phyloP scores from a whole-genome alignment of 805 yeast species.

The Ogataea thermomethanolica region DNA sequence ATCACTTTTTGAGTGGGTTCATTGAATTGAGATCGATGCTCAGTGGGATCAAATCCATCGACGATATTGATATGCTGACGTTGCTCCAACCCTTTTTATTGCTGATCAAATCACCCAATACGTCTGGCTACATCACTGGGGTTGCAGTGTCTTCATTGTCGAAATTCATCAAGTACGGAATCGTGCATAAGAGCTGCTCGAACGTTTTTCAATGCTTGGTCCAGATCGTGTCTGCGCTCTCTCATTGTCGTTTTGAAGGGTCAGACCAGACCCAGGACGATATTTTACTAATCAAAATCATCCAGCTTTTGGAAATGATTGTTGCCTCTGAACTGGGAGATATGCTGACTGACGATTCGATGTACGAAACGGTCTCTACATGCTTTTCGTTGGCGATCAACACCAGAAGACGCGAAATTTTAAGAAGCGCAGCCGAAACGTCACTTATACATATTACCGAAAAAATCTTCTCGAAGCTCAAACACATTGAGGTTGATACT shows the following conservation, averaged over 20 bases:
- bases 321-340: conserved; percentile 62
- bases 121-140: conserved; percentile 82
- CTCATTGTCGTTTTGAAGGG: conserved; percentile 95
- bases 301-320: conserved; percentile 66
- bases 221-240: conserved; percentile 69
- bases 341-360: conserved; percentile 72
- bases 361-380: conserved; percentile 87
- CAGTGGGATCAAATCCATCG: conserved; percentile 48
- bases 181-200: conserved; percentile 53
- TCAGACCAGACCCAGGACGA: conserved; percentile 91
- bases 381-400: conserved; percentile 90
- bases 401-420: conserved; percentile 83
- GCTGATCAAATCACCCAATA: conserved; percentile 76
- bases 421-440: conserved; percentile 85
- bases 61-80: conserved; percentile 64
- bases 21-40: conserved; percentile 73
- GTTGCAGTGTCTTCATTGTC: conserved; percentile 73
- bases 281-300: conserved; percentile 79
- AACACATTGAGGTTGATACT: conserved; percentile 41
- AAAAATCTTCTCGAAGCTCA: conserved; percentile 60
- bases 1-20: conserved; percentile 73
- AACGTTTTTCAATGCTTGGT: conserved; percentile 57
- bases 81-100: conserved; percentile 83
- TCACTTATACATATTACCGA: conserved; percentile 69
- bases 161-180: conserved; percentile 66